phyloP scores from a whole-genome alignment of 306 rosid genomes.

The Rosa lucieae region DNA sequence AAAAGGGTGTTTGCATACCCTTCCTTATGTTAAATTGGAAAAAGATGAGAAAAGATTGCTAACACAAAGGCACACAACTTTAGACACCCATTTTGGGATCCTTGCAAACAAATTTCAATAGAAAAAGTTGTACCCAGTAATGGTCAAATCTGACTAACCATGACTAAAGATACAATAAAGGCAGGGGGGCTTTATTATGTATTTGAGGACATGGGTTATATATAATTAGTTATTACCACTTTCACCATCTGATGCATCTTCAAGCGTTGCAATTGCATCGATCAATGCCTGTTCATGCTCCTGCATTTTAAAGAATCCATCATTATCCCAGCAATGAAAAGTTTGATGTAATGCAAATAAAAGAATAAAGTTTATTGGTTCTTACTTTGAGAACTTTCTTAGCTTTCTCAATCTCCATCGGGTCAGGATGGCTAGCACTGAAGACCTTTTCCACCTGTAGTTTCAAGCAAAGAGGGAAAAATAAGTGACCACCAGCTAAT shows the following conservation, averaged over 20 bases:
- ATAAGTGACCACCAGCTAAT: slow-evolving; percentile 5
- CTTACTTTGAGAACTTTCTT: slow-evolving; percentile 77
- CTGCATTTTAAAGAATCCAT: slow-evolving; percentile 45
- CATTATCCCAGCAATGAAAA: slow-evolving; percentile 19
- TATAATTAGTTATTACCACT: slow-evolving; percentile 76
- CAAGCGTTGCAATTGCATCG: slow-evolving; percentile 79
- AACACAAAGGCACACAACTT: not conserved
- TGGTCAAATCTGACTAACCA: slow-evolving; percentile 30
- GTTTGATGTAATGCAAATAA: not conserved
- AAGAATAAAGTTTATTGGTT: slow-evolving; percentile 12
- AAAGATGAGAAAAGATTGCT: slow-evolving; percentile 3
- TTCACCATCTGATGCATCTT: slow-evolving; percentile 84
- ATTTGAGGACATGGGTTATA: slow-evolving; percentile 28
- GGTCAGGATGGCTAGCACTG: slow-evolving; percentile 58
- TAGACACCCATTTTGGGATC: slow-evolving; percentile 11
- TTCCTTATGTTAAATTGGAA: not conserved
- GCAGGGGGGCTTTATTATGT: slow-evolving; percentile 28
- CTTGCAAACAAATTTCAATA: slow-evolving; percentile 12
- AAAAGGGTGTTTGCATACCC: not conserved
- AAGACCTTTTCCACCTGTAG: slow-evolving; percentile 81
- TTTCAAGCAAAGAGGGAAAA: slow-evolving; percentile 23
- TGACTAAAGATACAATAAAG: slow-evolving; percentile 44
- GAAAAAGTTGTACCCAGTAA: slow-evolving; percentile 18
- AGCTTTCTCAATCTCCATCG: slow-evolving; percentile 69
- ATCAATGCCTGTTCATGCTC: slow-evolving; percentile 83